Evolutionary conservation across 2,329 filamentous ascomycete genomes (phyloP), one percentile per base, ranked within the genome.

Genomic region (Cladosporium velox): DNA sequence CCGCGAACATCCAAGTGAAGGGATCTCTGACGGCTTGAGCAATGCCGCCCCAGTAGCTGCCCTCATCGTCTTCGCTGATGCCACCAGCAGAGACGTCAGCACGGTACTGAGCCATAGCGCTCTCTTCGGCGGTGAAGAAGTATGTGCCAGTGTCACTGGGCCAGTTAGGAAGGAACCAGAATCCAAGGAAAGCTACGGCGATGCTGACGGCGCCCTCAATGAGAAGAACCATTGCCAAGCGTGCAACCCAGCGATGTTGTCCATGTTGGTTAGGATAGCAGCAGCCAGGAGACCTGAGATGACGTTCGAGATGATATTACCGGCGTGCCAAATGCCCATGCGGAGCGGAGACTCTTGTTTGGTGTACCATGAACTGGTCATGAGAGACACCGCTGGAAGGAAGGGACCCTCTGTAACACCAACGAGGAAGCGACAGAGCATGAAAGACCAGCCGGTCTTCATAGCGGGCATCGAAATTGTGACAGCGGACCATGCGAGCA

Each of bases 231-330:
- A 77, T 69, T 72, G 77, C 89, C 84, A 91, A 4, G 87, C 87
- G 3, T 81, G 77, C 3, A 88, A 77, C 0, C 88, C 88, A 10
- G 77, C 77, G 0, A 78, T 77, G 3, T 85, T 83, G 67, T 90
- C 83, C 81, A 93, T 85, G 59, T 88, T 86, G 18, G 81, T 79
- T 0, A 85, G 88, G 65, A 93, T 90, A 7, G 89, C 82, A 3
- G 84, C 84, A 11, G 82, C 83, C 60, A 86, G 83, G 32, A 86
- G 77, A 30, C 81, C 83, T 12, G 82, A 83, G 69, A 86, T 86
- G 1, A 84, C 83, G 55, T 76, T 81, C 59, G 80, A 80, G 34
- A 86, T 77, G 26, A 85, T 74, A 1, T 79, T 81, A 3, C 83
- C 84, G 2, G 82, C 81, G 71, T 85, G 86, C 65, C 86, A 80